Percentiles rank a stretch among this genome's conserved stretches.
Conservation (phyloP, 208 protist species). For the Strigomonas culicis region DNA sequence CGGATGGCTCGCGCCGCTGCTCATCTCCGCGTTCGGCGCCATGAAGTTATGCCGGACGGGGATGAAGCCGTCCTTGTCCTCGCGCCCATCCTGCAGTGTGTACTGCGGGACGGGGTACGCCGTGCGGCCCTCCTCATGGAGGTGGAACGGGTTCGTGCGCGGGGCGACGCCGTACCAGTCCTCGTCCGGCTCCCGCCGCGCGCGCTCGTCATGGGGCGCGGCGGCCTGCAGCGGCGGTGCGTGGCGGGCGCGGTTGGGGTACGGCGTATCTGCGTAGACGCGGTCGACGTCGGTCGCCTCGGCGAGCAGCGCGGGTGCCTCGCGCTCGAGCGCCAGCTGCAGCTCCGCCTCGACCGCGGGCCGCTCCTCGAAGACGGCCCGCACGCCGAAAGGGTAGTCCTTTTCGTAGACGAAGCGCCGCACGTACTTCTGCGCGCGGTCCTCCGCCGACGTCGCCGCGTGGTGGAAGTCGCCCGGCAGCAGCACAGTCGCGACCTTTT, state of each 20-base stretch:
- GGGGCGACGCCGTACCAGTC: background rate
- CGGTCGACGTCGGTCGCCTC: constrained; percentile 80
- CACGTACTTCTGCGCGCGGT: constrained; percentile 54
- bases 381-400: constrained; percentile 81
- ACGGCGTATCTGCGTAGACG: constrained; percentile 70
- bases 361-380: constrained; percentile 81
- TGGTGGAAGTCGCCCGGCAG: constrained; percentile 79
- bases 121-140: constrained; percentile 25
- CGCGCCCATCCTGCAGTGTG: constrained; percentile 61
- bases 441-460: constrained; percentile 57
- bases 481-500: constrained; percentile 75
- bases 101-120: constrained; percentile 60
- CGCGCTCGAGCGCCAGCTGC: constrained; percentile 28
- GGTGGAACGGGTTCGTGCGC: background rate
- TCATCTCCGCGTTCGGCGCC: constrained; percentile 28
- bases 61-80: constrained; percentile 72
- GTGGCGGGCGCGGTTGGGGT: constrained; percentile 38
- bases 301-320: constrained; percentile 66
- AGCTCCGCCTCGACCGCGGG: constrained; percentile 49
- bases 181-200: background rate
- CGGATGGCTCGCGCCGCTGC: too few species aligned
- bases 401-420: constrained; percentile 84
- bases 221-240: background rate
- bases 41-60: constrained; percentile 15
- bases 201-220: background rate